Evolutionary conservation across 768 basidiomycete species (phyloP).

Genomic region (Serendipita sp.): DNA sequence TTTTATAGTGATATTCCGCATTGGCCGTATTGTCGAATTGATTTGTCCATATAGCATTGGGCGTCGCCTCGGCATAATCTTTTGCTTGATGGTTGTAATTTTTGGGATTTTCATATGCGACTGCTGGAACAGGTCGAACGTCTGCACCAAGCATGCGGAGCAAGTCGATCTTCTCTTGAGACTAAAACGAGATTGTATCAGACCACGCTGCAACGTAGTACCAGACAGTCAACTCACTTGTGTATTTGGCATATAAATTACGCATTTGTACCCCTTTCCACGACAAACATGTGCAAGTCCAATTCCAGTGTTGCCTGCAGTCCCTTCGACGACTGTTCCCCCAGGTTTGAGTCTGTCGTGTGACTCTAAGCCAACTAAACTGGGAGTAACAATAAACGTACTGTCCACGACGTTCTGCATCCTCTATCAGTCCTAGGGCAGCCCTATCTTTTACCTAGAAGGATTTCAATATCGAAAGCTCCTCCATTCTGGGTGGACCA

Average conservation of each 20-base stretch:
- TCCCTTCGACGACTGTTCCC: constrained; percentile 96
- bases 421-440: constrained; percentile 69
- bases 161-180: constrained; percentile 96
- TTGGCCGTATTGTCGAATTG: constrained; percentile 98
- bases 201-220: background rate
- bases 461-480: too few species aligned
- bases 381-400: constrained; percentile 23
- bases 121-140: constrained; percentile 89
- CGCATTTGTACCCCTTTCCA: constrained; percentile 85
- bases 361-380: background rate
- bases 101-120: constrained; percentile 82
- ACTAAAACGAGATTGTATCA: constrained; percentile 29
- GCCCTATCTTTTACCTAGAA: constrained; percentile 65
- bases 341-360: constrained; percentile 59
- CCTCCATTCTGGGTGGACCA: too few species aligned
- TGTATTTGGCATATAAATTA: constrained; percentile 97
- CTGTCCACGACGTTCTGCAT: constrained; percentile 77
- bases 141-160: constrained; percentile 95
- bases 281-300: constrained; percentile 92
- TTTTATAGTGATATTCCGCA: constrained; percentile 66
- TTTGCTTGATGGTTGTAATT: constrained; percentile 99
- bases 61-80: constrained; percentile 53
- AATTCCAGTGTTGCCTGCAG: constrained; percentile 96
- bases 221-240: constrained; percentile 33
- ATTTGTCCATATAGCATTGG: constrained; percentile 89